These are phyloP conservation scores for Fagus sylvatica DNA, from an alignment of 306 rosid genomes.

Conservation along the genomic window DNA sequence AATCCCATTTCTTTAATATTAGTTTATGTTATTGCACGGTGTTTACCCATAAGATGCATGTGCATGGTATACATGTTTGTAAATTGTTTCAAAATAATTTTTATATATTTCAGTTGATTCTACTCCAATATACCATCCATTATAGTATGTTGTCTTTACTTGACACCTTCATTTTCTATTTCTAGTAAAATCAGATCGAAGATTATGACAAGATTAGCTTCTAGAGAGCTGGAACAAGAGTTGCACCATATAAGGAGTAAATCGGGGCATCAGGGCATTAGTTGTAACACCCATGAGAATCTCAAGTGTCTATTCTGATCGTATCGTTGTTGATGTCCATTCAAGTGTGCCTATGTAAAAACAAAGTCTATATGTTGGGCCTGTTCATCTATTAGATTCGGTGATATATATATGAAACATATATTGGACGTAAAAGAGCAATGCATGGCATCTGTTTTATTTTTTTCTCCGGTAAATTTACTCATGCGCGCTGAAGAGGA, in stretches of 20 bases:
- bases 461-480: too few relatives aligned
- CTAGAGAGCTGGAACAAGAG: background rate
- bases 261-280: background rate
- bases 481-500: too few relatives aligned
- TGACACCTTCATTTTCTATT: background rate
- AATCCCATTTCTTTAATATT: background rate
- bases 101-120: slow-evolving; percentile 15
- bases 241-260: background rate
- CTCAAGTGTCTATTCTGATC: background rate
- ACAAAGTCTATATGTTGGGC: background rate
- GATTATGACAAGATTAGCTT: slow-evolving; percentile 2
- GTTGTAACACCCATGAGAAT: background rate
- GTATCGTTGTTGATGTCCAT: background rate
- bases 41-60: background rate
- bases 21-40: background rate
- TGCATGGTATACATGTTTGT: background rate
- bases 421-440: too few relatives aligned
- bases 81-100: slow-evolving; percentile 16
- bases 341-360: background rate
- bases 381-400: background rate
- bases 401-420: too few relatives aligned
- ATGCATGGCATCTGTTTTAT: too few relatives aligned
- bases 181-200: slow-evolving; percentile 14
- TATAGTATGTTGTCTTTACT: background rate
- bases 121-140: background rate